phyloP scores from a whole-genome alignment of 2,329 filamentous ascomycete genomes.

The Colletotrichum phormii region DNA sequence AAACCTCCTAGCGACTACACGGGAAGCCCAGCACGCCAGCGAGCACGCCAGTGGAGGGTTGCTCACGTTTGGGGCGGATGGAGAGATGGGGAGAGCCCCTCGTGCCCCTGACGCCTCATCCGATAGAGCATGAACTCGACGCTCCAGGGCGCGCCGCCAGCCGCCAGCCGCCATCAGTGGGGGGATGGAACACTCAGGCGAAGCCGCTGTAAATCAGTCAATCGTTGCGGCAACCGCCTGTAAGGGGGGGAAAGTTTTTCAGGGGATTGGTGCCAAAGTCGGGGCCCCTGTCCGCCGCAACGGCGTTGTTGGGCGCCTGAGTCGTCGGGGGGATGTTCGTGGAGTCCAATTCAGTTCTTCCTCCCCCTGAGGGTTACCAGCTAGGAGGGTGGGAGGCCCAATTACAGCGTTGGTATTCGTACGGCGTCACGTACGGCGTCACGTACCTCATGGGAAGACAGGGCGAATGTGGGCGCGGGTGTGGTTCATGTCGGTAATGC shows the following conservation, averaged over 20 bases:
- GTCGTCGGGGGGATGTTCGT: neutral
- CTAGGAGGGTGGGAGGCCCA: neutral
- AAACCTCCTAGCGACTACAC: neutral
- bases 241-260: constrained; percentile 21
- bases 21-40: constrained; percentile 6
- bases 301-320: constrained; percentile 14
- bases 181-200: neutral
- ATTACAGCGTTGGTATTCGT: constrained; percentile 21
- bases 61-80: neutral
- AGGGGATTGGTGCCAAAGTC: constrained; percentile 18
- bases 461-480: constrained; percentile 1
- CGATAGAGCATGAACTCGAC: constrained; percentile 6
- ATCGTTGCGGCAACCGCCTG: constrained; percentile 33
- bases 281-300: constrained; percentile 21
- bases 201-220: neutral
- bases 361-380: neutral
- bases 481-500: constrained; percentile 35
- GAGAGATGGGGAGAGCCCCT: neutral
- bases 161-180: neutral
- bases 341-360: neutral
- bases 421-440: neutral
- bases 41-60: neutral
- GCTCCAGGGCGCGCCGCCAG: neutral
- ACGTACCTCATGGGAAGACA: constrained; percentile 7
- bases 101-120: constrained; percentile 21